Base-by-base conservation (phyloP, 805 yeast species). In the Ogataea nonfermentans region DNA sequence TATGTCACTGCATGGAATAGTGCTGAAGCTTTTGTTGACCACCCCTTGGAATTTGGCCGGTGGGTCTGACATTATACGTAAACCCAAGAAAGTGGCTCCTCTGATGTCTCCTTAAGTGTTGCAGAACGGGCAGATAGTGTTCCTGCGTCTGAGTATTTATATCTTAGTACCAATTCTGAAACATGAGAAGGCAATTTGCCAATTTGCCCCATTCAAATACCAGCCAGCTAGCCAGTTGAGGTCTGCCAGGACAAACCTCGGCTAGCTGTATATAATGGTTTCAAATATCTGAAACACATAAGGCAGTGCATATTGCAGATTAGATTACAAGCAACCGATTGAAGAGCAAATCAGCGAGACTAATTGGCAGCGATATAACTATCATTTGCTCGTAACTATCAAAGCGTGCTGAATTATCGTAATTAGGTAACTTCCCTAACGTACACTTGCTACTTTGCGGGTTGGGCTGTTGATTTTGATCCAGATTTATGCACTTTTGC, bases 1-100 rank as follows among this genome's bases (percentile, higher is more conserved):
- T 19, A 81, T 66, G 16, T 68, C 62, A 0, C 84, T 85, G 19
- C 59, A 62, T 0, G 81, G 74, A 0, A 83, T 73, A 43, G 74
- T 67, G 2, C 51, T 40, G 26, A 51, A 45, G 24, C 48, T 41
- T 39, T 44, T 47, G 29, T 41, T 47, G 6, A 46, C 47, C 13
- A 44, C 34, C 17, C 47, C 48, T 29, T 44, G 51, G n/a, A 38
- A 12, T 26, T 41, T 44, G 22, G 40, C 27, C 9, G 34, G 32
- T 27, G 12, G 25, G 20, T 29, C 32, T 25, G 27, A 11, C 35
- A 37, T 30, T 11, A 9, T n/a, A 7, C 39, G 27, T 4, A 17
- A 9, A 34, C 22, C 22, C 39, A 40, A 24, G 8, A n/a, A 10
- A 3, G 9, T 9, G n/a, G n/a, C 24, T 9, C 26, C 22, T 27